A percentile compares a stretch with the other conserved stretches of the same genome.
Evolutionary conservation across 305 asterid species (phyloP).

Genomic region (Plantago lanceolata): DNA sequence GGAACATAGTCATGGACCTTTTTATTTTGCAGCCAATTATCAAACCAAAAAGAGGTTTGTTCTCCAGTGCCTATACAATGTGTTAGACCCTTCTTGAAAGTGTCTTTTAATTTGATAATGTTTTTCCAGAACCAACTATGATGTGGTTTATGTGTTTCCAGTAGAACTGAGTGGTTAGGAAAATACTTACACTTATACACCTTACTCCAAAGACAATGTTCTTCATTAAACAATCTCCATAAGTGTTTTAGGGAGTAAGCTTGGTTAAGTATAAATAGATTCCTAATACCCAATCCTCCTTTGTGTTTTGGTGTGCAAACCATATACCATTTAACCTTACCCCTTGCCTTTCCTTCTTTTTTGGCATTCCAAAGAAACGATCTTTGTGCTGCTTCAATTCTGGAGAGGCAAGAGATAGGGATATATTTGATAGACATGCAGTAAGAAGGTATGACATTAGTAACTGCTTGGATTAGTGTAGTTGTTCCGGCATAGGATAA

Average conservation of each 20-base stretch:
- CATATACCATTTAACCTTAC: background rate
- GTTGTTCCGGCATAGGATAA: too few relatives aligned
- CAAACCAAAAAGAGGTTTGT: background rate
- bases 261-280: background rate
- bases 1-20: too few relatives aligned
- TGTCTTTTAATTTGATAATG: background rate
- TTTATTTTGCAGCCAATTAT: background rate
- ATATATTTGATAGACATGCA: background rate
- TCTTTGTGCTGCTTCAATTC: background rate
- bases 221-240: too few relatives aligned
- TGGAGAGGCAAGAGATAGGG: background rate
- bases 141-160: background rate
- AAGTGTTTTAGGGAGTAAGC: background rate
- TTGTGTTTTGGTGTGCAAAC: background rate
- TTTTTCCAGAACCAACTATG: background rate
- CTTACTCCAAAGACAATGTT: background rate
- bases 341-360: background rate
- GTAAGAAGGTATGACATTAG: background rate
- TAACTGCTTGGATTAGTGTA: too few relatives aligned
- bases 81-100: background rate
- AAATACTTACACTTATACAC: background rate
- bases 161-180: background rate
- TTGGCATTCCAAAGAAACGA: background rate
- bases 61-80: background rate
- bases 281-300: background rate